Evolutionary conservation across 257 asterid genomes (phyloP).

Genomic region (Schizonepeta tenuifolia): DNA sequence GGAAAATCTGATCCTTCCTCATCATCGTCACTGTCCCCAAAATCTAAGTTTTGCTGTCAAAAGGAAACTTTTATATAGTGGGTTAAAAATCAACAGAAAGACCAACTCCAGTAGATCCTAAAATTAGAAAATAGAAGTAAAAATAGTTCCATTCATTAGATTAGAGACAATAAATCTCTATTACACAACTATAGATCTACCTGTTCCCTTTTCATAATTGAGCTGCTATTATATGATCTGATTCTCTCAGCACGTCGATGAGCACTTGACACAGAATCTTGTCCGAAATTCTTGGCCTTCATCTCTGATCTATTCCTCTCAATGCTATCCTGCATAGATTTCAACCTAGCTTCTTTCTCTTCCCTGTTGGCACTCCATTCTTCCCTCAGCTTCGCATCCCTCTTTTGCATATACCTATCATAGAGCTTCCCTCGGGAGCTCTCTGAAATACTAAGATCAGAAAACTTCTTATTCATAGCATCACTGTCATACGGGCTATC

Average conservation of each 20-base stretch:
- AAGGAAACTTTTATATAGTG: conserved; percentile 55
- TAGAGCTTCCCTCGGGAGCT: conserved; percentile 84
- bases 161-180: conserved; percentile 16
- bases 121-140: conserved; percentile 20
- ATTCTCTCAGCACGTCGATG: conserved; percentile 73
- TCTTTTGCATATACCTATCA: conserved; percentile 72
- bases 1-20: conserved; percentile 53
- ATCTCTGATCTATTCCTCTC: conserved; percentile 83
- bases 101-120: conserved; percentile 25
- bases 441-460: conserved; percentile 62
- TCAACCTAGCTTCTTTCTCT: conserved; percentile 88
- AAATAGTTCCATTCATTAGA: conserved; percentile 22
- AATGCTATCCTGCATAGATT: conserved; percentile 84
- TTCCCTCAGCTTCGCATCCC: conserved; percentile 88
- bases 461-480: conserved; percentile 44
- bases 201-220: conserved; percentile 70
- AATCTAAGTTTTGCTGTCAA: conserved; percentile 74
- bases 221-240: conserved; percentile 65
- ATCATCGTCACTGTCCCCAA: conserved; percentile 65
- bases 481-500: conserved; percentile 48
- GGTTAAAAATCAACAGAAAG: conserved; percentile 52
- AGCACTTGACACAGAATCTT: conserved; percentile 47
- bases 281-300: conserved; percentile 71
- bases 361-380: conserved; percentile 85
- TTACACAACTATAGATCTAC: conserved; percentile 50